Percentiles rank a stretch among this genome's conserved stretches.
These are phyloP conservation scores for Leccinellum rugosiceps DNA, from an alignment of 768 basidiomycete genomes.

Conservation along the genomic window DNA sequence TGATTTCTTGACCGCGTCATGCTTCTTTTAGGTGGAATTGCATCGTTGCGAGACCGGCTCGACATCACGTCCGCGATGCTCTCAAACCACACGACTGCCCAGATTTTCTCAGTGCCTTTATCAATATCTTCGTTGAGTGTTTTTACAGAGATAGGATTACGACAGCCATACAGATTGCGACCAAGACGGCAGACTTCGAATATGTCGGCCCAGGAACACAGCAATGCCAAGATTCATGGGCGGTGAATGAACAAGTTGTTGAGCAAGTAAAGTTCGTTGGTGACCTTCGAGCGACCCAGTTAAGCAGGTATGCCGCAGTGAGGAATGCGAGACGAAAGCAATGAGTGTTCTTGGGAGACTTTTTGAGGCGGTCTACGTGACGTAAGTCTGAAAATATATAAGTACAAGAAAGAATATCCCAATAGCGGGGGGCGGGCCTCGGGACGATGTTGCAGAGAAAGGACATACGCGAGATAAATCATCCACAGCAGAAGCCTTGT, in stretches of 20 bases:
- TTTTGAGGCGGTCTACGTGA: conserved; percentile 80
- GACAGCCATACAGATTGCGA: background rate
- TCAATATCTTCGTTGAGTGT: background rate
- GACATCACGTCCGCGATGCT: background rate
- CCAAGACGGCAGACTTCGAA: background rate
- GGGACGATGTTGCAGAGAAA: no score
- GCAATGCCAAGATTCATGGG: conserved; percentile 59
- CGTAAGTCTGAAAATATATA: no score
- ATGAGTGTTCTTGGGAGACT: conserved; percentile 96
- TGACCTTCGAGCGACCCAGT: conserved; percentile 12
- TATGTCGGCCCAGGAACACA: background rate
- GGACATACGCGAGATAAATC: no score
- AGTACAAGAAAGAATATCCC: no score
- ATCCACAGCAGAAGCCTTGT: no score
- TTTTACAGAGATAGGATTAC: background rate
- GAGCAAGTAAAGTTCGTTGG: conserved; percentile 35
- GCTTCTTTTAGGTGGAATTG: background rate
- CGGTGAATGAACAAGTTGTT: conserved; percentile 56
- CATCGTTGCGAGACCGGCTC: background rate
- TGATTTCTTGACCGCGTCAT: background rate
- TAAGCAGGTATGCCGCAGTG: conserved; percentile 47
- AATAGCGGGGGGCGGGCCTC: no score
- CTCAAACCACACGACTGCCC: background rate
- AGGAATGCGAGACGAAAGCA: conserved; percentile 96
- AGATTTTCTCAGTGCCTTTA: background rate